Base-by-base conservation (phyloP, 495 filamentous ascomycete genomes). In the Penicillium manginii region DNA sequence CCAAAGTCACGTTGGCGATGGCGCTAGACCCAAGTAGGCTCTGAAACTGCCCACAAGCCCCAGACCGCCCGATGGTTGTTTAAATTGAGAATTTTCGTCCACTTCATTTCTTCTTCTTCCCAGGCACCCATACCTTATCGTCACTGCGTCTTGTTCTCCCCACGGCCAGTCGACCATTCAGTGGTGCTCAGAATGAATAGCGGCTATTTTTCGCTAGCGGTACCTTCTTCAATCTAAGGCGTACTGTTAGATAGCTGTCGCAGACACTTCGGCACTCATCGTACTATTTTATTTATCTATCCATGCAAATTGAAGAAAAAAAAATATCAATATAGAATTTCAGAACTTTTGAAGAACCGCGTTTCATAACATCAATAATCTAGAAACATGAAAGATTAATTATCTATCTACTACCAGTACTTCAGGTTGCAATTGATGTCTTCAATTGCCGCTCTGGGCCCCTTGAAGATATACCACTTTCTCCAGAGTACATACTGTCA, bases 201-300 rank as follows among this genome's bases (percentile, higher is more conserved):
- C 80, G 81, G 81, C 78, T 78, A 62, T 80, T 84, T 86, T 88
- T 88, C 86, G 86, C 86, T 88, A 88, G 83, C 86, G 78, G 84
- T 86, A 84, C 83, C 84, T 86, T 85, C 83, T 71, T 69, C 55
- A 65, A 58, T 47, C 64, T 73, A 86, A 84, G 83, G 85, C 70
- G 78, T 85, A 84, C 83, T 71, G 85, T 86, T 88, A 88, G 85
- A 88, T 88, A 87, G 85, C 78, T 75, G 74, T 78, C 81, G 84
- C 82, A 45, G 64, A 87, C 82, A 88, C 77, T 26, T 58, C 66
- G 32, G 40, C 59, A 60, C 52, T 51, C n/a, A 60, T 18, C 21
- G 33, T 5, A 7, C n/a, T 32, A 14, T 40, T 12, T 39, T 43
- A 40, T 35, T 48, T 48, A 35, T 47, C 35, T 32, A 15, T 53